A percentile compares a stretch with the other conserved stretches of the same genome.
phyloP scores from a whole-genome alignment of 495 filamentous ascomycete genomes.

The Trichoderma erinaceum region DNA sequence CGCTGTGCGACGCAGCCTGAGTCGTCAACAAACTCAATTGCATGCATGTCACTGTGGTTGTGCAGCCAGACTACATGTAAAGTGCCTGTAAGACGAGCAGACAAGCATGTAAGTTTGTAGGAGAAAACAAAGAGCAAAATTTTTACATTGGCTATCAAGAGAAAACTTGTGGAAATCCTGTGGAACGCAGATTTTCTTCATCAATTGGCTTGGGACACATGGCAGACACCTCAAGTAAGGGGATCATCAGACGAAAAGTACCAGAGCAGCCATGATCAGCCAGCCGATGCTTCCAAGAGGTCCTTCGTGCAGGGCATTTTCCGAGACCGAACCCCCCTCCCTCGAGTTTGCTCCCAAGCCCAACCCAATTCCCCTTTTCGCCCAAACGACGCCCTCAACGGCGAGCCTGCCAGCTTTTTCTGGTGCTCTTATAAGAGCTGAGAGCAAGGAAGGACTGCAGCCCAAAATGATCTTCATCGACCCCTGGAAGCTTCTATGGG shows the following conservation, averaged over 20 bases:
- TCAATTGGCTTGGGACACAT: slow-evolving; percentile 8
- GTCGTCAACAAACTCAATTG: slow-evolving; percentile 2
- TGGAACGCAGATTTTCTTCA: neutral
- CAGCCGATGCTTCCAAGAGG: neutral
- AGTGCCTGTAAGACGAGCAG: neutral
- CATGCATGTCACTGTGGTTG: slow-evolving; percentile 4
- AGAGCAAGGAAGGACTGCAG: neutral
- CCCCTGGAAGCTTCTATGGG: slow-evolving; percentile 10
- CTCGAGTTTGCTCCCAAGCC: neutral
- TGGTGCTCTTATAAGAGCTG: neutral
- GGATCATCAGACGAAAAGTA: neutral
- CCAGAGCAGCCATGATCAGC: neutral
- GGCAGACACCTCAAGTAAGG: neutral
- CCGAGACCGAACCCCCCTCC: neutral
- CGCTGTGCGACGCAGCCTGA: slow-evolving; percentile 8
- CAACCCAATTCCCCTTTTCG: neutral
- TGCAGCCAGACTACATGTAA: neutral
- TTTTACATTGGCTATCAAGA: neutral
- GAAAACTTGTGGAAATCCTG: neutral
- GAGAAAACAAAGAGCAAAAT: neutral
- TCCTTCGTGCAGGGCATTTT: neutral
- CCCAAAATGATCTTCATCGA: neutral
- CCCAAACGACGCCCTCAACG: neutral
- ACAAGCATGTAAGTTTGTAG: neutral
- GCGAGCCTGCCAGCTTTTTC: neutral